Evolutionary conservation across 2,329 filamentous ascomycete species (phyloP).

Genomic region (Aspergillus sp.): DNA sequence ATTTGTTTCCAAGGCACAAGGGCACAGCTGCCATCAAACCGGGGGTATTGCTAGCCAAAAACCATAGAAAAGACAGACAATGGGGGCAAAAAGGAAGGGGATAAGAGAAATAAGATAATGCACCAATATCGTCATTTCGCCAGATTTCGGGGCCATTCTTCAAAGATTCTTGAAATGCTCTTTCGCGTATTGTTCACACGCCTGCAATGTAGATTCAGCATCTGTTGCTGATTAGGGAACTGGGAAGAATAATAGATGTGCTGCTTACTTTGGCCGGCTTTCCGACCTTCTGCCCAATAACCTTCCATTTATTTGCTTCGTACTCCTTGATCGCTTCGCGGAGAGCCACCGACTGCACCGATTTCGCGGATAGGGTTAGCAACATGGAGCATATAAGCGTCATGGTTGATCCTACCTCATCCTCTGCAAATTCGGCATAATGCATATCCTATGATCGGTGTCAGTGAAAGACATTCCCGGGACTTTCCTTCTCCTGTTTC

Average conservation of each 20-base stretch:
- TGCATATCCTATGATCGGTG: slow-evolving; percentile 74
- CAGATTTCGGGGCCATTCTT: slow-evolving; percentile 14
- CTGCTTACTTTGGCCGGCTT: slow-evolving; percentile 80
- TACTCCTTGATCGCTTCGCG: slow-evolving; percentile 97
- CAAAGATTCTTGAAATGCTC: slow-evolving; percentile 64
- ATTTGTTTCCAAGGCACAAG: background rate
- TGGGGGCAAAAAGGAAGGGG: slow-evolving; percentile 15
- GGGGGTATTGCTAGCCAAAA: background rate
- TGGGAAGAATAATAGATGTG: background rate
- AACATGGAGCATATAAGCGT: slow-evolving; percentile 1
- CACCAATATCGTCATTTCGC: slow-evolving; percentile 27
- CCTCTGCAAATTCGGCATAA: slow-evolving; percentile 95
- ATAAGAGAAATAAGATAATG: slow-evolving; percentile 10
- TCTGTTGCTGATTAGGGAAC: slow-evolving; percentile 8
- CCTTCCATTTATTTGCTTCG: slow-evolving; percentile 97
- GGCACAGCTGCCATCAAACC: background rate
- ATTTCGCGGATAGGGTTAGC: background rate
- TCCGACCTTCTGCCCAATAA: slow-evolving; percentile 90
- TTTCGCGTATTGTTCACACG: slow-evolving; percentile 88
- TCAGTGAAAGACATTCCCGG: slow-evolving; percentile 4
- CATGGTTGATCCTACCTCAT: slow-evolving; percentile 49
- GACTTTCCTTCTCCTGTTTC: background rate
- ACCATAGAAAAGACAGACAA: background rate
- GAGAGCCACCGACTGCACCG: slow-evolving; percentile 43
- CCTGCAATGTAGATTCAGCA: slow-evolving; percentile 41